Conservation (phyloP, 257 asterid genomes). For the Nicotiana attenuata region DNA sequence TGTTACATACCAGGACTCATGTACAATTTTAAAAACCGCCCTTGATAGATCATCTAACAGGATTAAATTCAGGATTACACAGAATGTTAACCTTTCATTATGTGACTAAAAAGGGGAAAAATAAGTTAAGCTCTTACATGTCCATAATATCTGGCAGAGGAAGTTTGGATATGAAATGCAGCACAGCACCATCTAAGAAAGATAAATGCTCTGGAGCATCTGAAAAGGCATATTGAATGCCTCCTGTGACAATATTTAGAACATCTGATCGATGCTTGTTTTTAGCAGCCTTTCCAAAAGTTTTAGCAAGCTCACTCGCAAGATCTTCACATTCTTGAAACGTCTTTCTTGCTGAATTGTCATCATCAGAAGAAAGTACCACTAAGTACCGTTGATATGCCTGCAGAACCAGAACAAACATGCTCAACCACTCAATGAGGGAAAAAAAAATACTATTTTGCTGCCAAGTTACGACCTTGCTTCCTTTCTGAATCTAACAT, state of each 20-base stretch:
- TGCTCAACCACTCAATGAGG: not conserved
- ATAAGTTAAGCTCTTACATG: constrained; percentile 47
- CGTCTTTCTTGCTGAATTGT: constrained; percentile 50
- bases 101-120: not conserved
- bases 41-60: not conserved
- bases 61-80: not conserved
- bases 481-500: not conserved
- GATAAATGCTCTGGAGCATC: constrained; percentile 83
- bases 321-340: constrained; percentile 77
- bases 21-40: not conserved
- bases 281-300: constrained; percentile 73
- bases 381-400: constrained; percentile 56
- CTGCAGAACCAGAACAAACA: constrained; percentile 32
- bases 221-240: constrained; percentile 70
- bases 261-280: constrained; percentile 70
- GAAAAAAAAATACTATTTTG: constrained; percentile 9
- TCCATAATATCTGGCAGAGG: constrained; percentile 70
- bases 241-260: constrained; percentile 61
- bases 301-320: constrained; percentile 77
- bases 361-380: constrained; percentile 43
- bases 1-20: not conserved
- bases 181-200: constrained; percentile 75
- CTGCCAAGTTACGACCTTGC: not conserved
- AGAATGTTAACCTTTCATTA: not conserved
- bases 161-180: constrained; percentile 82